These are phyloP conservation scores for Vitellaria paradoxa DNA, from an alignment of 179 eudicot species.

Conservation along the genomic window DNA sequence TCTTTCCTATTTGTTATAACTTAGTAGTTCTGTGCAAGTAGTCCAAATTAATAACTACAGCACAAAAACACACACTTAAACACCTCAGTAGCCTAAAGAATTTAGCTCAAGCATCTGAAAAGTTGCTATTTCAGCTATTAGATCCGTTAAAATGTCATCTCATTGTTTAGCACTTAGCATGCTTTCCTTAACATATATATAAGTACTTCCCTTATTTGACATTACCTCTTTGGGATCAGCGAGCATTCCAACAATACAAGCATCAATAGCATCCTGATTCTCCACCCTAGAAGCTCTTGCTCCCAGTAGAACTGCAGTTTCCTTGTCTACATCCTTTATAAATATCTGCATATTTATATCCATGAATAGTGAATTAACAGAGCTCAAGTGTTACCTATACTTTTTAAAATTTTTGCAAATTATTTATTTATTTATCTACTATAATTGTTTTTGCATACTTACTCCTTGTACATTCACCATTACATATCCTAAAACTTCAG, in stretches of 20 bases:
- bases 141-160: background rate
- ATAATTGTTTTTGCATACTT: background rate
- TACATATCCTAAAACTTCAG: background rate
- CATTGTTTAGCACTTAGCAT: background rate
- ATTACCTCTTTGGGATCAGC: slow-evolving; percentile 78
- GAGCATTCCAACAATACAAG: slow-evolving; percentile 81
- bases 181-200: background rate
- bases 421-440: background rate
- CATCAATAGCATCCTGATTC: slow-evolving; percentile 87
- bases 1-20: background rate
- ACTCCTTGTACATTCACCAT: background rate
- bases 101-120: background rate
- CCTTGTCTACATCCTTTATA: slow-evolving; percentile 46
- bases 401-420: background rate
- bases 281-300: slow-evolving; percentile 91
- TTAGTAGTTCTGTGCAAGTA: background rate
- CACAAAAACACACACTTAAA: background rate
- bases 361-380: background rate
- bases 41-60: background rate
- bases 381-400: background rate
- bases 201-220: background rate
- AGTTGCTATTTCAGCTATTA: slow-evolving; percentile 7
- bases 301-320: slow-evolving; percentile 45
- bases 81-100: background rate
- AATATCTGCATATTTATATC: slow-evolving; percentile 40